Evolutionary conservation across 2,329 filamentous ascomycete genomes (phyloP).

Genomic region (Diaporthe helianthi): DNA sequence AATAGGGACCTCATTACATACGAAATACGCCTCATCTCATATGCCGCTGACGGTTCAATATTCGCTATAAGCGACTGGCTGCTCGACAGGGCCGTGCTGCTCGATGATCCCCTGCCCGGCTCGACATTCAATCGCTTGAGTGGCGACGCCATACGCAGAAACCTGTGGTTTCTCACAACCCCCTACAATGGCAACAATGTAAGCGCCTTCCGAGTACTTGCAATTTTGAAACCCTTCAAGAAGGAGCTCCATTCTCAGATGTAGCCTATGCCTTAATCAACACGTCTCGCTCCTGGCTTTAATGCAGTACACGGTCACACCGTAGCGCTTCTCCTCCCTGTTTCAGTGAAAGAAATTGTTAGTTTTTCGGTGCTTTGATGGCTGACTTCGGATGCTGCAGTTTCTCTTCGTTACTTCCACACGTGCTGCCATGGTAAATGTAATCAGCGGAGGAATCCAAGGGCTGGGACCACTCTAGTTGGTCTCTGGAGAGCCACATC

Average conservation of each 20-base stretch:
- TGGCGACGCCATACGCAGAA: neutral
- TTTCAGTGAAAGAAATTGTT: too few species aligned
- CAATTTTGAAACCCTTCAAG: too few species aligned
- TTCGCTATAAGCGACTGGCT: neutral
- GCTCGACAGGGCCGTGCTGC: neutral
- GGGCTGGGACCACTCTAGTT: too few species aligned
- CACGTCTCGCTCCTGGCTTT: too few species aligned
- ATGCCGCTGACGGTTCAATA: neutral
- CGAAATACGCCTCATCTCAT: neutral
- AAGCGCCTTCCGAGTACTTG: too few species aligned
- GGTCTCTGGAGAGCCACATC: neutral
- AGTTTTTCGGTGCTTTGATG: too few species aligned
- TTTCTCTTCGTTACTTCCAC: neutral
- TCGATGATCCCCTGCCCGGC: neutral
- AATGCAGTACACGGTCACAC: too few species aligned
- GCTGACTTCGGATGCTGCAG: too few species aligned
- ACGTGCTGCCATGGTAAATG: neutral
- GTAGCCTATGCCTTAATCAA: too few species aligned
- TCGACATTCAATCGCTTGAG: neutral
- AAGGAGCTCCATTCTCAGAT: too few species aligned
- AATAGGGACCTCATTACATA: neutral
- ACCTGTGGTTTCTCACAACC: neutral
- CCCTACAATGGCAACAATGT: neutral
- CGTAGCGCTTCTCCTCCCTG: too few species aligned
- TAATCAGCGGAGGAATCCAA: too few species aligned